phyloP scores from a whole-genome alignment of 805 yeast genomes.

The Saturnispora dispora region DNA sequence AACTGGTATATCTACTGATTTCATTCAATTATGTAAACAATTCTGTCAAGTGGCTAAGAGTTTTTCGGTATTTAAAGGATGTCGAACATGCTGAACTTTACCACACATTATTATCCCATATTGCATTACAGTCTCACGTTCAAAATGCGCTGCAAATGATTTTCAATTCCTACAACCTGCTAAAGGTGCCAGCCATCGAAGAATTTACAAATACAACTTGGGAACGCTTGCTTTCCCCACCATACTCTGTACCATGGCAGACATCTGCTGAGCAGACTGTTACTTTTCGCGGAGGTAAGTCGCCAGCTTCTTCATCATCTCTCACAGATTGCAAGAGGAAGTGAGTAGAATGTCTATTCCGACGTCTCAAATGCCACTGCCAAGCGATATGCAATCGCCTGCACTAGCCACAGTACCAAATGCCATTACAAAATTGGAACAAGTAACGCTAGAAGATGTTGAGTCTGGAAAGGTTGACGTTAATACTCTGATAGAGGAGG shows the following conservation, averaged over 20 bases:
- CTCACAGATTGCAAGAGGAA: neutral
- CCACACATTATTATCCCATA: neutral
- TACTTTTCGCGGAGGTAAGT: neutral
- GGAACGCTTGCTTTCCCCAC: neutral
- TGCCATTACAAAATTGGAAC: constrained; percentile 6
- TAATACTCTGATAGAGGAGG: constrained; percentile 29
- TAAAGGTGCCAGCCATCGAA: neutral
- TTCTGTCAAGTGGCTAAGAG: constrained; percentile 5
- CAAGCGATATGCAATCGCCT: neutral
- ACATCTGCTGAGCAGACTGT: neutral
- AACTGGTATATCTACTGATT: neutral
- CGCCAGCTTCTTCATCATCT: neutral
- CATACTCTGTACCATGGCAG: neutral
- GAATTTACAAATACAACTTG: neutral
- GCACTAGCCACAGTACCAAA: neutral
- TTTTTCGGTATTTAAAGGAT: neutral
- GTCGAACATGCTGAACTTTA: neutral
- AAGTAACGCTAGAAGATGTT: constrained; percentile 31
- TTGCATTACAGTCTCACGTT: neutral
- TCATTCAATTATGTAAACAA: neutral
- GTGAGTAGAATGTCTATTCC: neutral
- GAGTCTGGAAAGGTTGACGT: constrained; percentile 31
- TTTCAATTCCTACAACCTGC: neutral
- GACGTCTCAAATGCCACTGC: neutral
- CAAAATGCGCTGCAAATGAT: neutral